Evolutionary conservation across 257 asterid genomes (phyloP), one percentile per base, ranked within the genome.

Genomic region (Jaltomata sinuosa): DNA sequence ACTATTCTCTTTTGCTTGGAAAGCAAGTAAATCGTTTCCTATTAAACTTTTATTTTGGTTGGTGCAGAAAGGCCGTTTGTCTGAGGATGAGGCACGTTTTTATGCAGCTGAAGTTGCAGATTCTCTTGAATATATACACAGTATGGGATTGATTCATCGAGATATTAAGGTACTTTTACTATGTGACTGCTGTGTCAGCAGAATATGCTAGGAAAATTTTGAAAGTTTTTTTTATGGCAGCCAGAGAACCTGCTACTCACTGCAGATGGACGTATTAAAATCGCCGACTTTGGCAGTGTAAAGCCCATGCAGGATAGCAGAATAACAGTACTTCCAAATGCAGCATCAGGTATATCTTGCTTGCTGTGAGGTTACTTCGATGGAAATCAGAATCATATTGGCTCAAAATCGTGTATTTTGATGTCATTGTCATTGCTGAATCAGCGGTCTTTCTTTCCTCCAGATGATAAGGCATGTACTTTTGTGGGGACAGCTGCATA

Each of bases 401-500:
- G 34, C 65, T 31, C 10, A 83, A 83, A 19, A 67, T 45, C 21
- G 62, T 14, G 22, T 57, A 68, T 47, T 50, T 47, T 32, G 54
- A 27, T 49, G 45, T 34, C 64, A 50, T 50, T 74, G 19, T 12
- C 34, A 6, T 67, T 16, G 45, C 40, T 82, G 36, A 82, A 32
- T 68, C 27, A 45, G 45, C 50, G 61, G 61, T 36, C 32, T 25
- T 29, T 42, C 53, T 83, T 83, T 82, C 54, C 62, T 77, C 84
- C 92, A 97, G 99, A 95, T 89, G 99, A 97, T 84, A 97, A 97
- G 88, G 99, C 99, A 10, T 97, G 99, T 81, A 97, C 99, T 81
- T 97, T 97, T 86, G 99, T 97, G 87, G 99, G 99, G 76, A 97
- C 99, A 78, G 99, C 99, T 11, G 99, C 99, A 71, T 97, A 97